Evolutionary conservation across 83 land plant genomes (phyloP), one percentile per base, ranked within the genome.

Genomic region (Isoetes engelmannii): DNA sequence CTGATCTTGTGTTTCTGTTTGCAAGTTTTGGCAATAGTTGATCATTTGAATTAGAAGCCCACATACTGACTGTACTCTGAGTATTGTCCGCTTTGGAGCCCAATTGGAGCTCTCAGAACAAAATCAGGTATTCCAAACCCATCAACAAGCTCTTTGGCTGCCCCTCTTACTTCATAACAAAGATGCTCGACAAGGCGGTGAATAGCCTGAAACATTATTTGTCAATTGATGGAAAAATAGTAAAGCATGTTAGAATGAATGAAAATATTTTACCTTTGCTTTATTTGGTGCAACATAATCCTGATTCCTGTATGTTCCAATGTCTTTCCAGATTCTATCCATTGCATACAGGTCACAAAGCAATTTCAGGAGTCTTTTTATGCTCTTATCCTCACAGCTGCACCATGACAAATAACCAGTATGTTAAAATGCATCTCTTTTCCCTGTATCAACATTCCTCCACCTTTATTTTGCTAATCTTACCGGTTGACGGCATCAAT

Each of bases 191-290:
- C 76, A 59, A 89, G 86, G 46, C 92, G 82, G 68, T 90, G 89
- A 37, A 93, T 90, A 57, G 98, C 98, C 98, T 90, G 88, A 57
- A n/a, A n/a, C n/a, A n/a, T n/a, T n/a, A n/a, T n/a, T n/a, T n/a
- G n/a, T n/a, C n/a, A n/a, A n/a, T n/a, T n/a, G n/a, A n/a, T n/a
- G n/a, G n/a, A n/a, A n/a, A n/a, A n/a, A n/a, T n/a, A n/a, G n/a
- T n/a, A n/a, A n/a, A n/a, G n/a, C n/a, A n/a, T n/a, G n/a, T n/a
- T n/a, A n/a, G n/a, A n/a, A n/a, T n/a, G n/a, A n/a, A n/a, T n/a
- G n/a, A n/a, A n/a, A n/a, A n/a, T n/a, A n/a, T n/a, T n/a, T 28
- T 77, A 93, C 98, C 98, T 93, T 93, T 21, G 98, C 98, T 61
- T 93, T 93, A 69, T 93, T 93, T 6, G 98, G 98, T 4, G 98